These are phyloP conservation scores for Myxozyma sirexii DNA, from an alignment of 805 yeast species.

Conservation along the genomic window DNA sequence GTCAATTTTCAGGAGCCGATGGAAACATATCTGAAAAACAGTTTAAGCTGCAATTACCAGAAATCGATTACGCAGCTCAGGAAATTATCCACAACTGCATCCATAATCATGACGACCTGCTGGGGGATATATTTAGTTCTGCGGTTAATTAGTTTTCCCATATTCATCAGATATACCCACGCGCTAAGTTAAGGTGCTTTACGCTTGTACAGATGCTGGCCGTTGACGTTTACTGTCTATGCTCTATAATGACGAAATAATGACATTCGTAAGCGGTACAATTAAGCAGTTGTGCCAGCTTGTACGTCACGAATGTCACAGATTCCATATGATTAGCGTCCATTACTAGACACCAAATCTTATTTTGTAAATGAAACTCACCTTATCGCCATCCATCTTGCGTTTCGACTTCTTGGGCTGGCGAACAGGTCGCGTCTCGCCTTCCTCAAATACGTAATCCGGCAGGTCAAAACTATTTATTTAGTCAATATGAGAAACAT, in stretches of 20 bases:
- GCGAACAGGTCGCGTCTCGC: constrained; percentile 74
- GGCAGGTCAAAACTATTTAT: constrained; percentile 67
- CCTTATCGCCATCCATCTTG: constrained; percentile 24
- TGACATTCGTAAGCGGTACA: background rate
- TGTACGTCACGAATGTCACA: background rate
- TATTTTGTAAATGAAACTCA: constrained; percentile 6
- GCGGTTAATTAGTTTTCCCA: background rate
- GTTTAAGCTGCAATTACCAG: background rate
- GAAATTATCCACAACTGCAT: background rate
- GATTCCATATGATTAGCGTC: background rate
- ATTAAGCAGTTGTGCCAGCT: background rate
- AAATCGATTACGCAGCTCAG: background rate
- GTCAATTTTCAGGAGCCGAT: background rate
- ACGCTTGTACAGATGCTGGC: constrained; percentile 21
- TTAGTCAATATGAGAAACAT: background rate
- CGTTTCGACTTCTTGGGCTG: constrained; percentile 57
- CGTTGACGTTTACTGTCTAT: constrained; percentile 18
- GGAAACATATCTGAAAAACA: background rate
- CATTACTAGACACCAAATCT: background rate
- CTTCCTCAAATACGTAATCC: constrained; percentile 76
- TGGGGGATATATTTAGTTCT: background rate
- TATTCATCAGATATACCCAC: background rate
- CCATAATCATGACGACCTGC: background rate
- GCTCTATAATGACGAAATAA: background rate
- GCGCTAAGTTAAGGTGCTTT: background rate